phyloP scores from a whole-genome alignment of 1,284 basidiomycete genomes.

The Thelephora terrestris region DNA sequence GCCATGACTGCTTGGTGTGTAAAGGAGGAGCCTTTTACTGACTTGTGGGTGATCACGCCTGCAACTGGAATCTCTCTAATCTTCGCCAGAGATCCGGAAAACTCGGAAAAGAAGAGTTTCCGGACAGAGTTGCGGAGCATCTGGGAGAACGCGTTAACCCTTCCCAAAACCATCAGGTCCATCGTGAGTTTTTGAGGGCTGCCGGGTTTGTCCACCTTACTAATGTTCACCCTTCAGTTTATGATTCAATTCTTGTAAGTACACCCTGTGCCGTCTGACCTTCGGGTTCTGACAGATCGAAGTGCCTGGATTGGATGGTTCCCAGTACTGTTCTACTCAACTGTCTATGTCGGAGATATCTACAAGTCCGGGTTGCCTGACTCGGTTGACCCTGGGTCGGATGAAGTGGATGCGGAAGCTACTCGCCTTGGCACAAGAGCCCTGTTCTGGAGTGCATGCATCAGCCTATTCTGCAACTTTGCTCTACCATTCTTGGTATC shows the following conservation, averaged over 20 bases:
- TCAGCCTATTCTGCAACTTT: slow-evolving; percentile 63
- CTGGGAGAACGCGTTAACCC: slow-evolving; percentile 53
- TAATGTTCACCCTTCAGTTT: slow-evolving; percentile 33
- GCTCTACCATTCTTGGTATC: slow-evolving; percentile 64
- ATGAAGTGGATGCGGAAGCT: slow-evolving; percentile 51
- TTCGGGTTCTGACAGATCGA: slow-evolving; percentile 8
- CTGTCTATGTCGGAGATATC: slow-evolving; percentile 80
- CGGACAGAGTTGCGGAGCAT: slow-evolving; percentile 49
- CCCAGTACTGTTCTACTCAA: slow-evolving; percentile 81
- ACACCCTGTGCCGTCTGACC: slow-evolving; percentile 1
- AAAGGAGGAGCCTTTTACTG: slow-evolving; percentile 44
- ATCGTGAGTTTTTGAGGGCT: slow-evolving; percentile 48
- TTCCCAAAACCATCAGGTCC: slow-evolving; percentile 70
- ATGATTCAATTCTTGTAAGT: slow-evolving; percentile 83
- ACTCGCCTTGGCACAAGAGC: slow-evolving; percentile 80
- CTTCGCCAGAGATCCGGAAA: slow-evolving; percentile 1
- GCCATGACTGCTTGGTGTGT: slow-evolving; percentile 53
- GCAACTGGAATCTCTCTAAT: slow-evolving; percentile 15
- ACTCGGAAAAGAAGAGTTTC: slow-evolving; percentile 29
- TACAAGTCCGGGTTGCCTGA: slow-evolving; percentile 46
- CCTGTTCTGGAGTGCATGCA: slow-evolving; percentile 66
- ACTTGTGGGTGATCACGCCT: slow-evolving; percentile 1
- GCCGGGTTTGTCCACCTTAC: slow-evolving; percentile 1
- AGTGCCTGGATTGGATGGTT: slow-evolving; percentile 85
- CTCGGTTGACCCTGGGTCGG: slow-evolving; percentile 22